Conservation (phyloP, 345 rosid species). For the Eucalyptus cloeziana region DNA sequence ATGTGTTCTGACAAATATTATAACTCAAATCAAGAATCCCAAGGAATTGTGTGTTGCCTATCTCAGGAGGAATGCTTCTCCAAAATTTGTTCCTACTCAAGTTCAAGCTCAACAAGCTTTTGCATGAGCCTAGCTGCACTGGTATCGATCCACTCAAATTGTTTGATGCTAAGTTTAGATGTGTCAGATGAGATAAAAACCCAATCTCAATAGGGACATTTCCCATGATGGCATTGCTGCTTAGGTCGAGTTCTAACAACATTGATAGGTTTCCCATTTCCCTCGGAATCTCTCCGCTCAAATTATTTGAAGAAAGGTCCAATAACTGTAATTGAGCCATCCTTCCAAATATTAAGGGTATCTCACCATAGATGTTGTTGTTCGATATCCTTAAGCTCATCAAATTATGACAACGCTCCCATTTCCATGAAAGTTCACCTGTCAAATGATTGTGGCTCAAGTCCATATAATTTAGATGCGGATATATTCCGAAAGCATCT, state of each 20-base stretch:
- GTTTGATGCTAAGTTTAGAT: not conserved
- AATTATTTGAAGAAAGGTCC: not conserved
- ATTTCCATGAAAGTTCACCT: not conserved
- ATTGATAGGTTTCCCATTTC: not conserved
- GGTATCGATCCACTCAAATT: not conserved
- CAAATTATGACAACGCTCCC: not conserved
- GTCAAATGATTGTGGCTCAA: not conserved
- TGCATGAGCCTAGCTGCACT: not conserved
- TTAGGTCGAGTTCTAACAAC: not conserved
- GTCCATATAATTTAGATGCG: not conserved
- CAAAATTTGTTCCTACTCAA: not conserved
- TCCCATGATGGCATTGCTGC: not conserved
- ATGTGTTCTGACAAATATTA: not conserved
- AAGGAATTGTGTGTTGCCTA: not conserved
- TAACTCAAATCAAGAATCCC: not conserved
- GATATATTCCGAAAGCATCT: not conserved
- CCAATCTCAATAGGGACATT: not conserved
- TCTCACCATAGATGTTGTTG: fast-evolving
- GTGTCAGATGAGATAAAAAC: not conserved
- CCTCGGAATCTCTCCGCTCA: not conserved
- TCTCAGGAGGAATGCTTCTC: not conserved
- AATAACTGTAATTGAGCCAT: not conserved
- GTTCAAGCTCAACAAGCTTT: not conserved
- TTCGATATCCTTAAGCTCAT: not conserved
- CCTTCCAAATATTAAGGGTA: not conserved